Percentiles rank a stretch among this genome's conserved stretches.
Evolutionary conservation across 495 filamentous ascomycete genomes (phyloP).

Genomic region (Neurospora sp.): DNA sequence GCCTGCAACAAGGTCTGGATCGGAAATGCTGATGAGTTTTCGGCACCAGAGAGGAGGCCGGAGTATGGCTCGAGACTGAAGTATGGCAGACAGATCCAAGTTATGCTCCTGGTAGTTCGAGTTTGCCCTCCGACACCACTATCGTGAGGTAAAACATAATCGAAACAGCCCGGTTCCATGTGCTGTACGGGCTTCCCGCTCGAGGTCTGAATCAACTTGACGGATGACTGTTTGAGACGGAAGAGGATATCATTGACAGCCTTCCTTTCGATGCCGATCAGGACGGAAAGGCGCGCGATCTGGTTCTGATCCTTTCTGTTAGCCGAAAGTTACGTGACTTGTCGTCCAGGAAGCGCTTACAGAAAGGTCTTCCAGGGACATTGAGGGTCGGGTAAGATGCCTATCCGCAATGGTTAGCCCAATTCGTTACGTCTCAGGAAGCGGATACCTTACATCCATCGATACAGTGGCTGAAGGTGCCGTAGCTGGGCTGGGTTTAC

Average conservation of each 20-base stretch:
- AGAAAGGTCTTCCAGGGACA: neutral
- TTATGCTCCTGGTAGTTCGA: conserved; percentile 10
- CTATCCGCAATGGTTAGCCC: neutral
- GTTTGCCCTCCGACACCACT: conserved; percentile 9
- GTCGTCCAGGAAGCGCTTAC: neutral
- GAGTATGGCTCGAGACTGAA: conserved; percentile 30
- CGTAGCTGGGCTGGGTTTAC: neutral
- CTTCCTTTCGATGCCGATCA: neutral
- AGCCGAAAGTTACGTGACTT: neutral
- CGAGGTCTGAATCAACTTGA: conserved; percentile 20
- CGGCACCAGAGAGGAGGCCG: conserved; percentile 10
- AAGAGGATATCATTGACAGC: neutral
- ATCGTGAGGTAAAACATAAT: conserved; percentile 15
- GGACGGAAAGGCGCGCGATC: neutral
- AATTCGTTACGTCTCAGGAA: neutral
- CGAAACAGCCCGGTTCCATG: conserved; percentile 22
- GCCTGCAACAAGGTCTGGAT: conserved; percentile 28
- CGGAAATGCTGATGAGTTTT: conserved; percentile 19
- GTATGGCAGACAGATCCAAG: conserved; percentile 30
- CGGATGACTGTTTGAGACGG: conserved; percentile 2
- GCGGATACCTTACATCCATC: neutral
- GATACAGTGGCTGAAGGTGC: neutral
- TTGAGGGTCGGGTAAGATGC: neutral
- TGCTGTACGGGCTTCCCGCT: conserved; percentile 15
- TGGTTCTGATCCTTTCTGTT: neutral